These are phyloP conservation scores for Curvularia hawaiiensis DNA, from an alignment of 2,329 filamentous ascomycete genomes.

Conservation along the genomic window DNA sequence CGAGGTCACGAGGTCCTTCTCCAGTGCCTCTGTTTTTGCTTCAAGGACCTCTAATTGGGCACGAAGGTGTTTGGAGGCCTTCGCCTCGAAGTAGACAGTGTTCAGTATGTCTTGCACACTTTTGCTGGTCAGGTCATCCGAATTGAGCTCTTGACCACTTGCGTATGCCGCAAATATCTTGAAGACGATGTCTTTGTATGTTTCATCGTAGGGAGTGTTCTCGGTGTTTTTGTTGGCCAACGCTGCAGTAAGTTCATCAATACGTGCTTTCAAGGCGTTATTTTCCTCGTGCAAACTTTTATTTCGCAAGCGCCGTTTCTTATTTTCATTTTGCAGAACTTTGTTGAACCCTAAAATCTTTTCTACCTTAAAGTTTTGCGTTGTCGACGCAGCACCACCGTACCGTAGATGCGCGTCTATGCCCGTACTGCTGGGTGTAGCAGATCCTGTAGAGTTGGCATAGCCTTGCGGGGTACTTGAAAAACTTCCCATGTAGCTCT, in stretches of 20 bases:
- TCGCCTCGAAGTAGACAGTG: not conserved
- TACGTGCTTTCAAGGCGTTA: not conserved
- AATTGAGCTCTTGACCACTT: not conserved
- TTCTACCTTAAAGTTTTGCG: not conserved
- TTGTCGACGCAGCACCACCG: not conserved
- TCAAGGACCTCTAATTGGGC: not conserved
- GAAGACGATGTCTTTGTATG: not conserved
- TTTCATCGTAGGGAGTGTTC: not conserved
- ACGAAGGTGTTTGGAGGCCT: not conserved
- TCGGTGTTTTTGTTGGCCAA: not conserved
- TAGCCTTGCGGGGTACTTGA: not conserved
- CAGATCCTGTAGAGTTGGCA: not conserved
- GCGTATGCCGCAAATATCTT: not conserved
- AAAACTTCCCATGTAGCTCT: not conserved
- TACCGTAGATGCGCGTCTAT: not conserved
- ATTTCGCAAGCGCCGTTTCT: not conserved
- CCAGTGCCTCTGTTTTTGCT: not conserved
- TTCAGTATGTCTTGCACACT: not conserved
- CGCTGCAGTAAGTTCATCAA: not conserved
- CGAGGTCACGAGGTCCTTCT: not conserved
- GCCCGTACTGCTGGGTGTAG: not conserved
- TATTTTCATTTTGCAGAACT: not conserved
- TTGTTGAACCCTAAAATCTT: not conserved
- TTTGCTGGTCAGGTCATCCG: not conserved
- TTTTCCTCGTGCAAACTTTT: not conserved